Percentiles rank a stretch among this genome's conserved stretches.
Conservation (phyloP, 1,139 yeast species). For the Yamadazyma dushanensis region DNA sequence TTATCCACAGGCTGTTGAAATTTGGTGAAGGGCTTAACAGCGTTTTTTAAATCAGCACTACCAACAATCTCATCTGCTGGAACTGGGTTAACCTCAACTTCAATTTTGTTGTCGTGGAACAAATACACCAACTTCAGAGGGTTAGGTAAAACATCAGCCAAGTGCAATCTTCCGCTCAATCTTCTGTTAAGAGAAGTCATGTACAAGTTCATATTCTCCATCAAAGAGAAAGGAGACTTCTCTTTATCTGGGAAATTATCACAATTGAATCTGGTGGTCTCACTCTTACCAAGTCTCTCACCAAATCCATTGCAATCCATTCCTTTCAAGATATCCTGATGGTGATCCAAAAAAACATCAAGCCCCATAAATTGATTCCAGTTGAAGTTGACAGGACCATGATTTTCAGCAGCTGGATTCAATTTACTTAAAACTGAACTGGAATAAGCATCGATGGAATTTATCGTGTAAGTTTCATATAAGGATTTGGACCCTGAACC, state of each 20-base stretch:
- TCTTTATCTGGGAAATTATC: constrained; percentile 15
- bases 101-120: constrained; percentile 14
- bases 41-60: constrained; percentile 4
- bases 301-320: constrained; percentile 17
- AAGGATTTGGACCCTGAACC: background rate
- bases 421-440: constrained; percentile 6
- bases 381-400: constrained; percentile 10
- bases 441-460: constrained; percentile 11
- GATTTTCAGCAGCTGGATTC: background rate
- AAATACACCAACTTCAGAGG: constrained; percentile 15
- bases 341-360: constrained; percentile 8
- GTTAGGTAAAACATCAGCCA: constrained; percentile 15
- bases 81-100: constrained; percentile 11
- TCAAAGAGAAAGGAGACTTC: constrained; percentile 11
- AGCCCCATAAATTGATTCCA: constrained; percentile 16
- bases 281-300: constrained; percentile 13
- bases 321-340: constrained; percentile 7
- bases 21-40: constrained; percentile 7
- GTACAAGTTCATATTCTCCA: constrained; percentile 15
- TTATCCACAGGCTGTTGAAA: constrained; percentile 6
- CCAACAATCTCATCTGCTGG: constrained; percentile 3
- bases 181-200: constrained; percentile 12
- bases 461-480: constrained; percentile 5
- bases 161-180: constrained; percentile 14
- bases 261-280: constrained; percentile 15